Evolutionary conservation across 1,284 basidiomycete genomes (phyloP).

Genomic region (Ceratobasidium sp.): DNA sequence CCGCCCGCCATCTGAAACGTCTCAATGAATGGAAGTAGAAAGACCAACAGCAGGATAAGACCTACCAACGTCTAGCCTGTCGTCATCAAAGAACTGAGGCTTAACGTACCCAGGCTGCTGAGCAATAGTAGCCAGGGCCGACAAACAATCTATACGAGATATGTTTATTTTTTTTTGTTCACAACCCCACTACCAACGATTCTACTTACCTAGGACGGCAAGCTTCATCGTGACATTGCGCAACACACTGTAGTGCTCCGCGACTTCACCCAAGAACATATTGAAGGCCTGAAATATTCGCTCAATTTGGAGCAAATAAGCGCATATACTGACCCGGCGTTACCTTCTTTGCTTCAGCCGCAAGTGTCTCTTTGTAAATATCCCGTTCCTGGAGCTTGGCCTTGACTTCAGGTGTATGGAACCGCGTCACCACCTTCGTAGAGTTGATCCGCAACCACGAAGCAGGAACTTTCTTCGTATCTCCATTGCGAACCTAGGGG

Average conservation of each 20-base stretch:
- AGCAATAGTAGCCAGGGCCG: constrained; percentile 77
- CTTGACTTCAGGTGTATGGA: constrained; percentile 81
- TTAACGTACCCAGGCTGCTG: constrained; percentile 81
- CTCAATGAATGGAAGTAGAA: constrained; percentile 48
- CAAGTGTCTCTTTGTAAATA: constrained; percentile 81
- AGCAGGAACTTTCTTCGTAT: constrained; percentile 80
- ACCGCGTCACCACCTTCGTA: constrained; percentile 86
- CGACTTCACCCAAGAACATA: constrained; percentile 78
- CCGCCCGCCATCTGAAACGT: constrained; percentile 59
- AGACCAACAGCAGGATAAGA: constrained; percentile 6
- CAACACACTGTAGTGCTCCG: constrained; percentile 77
- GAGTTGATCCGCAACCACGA: constrained; percentile 85
- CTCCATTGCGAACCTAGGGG: constrained; percentile 80
- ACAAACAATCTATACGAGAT: constrained; percentile 71
- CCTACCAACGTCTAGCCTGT: constrained; percentile 70
- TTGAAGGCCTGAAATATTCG: constrained; percentile 68
- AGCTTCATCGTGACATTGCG: constrained; percentile 82
- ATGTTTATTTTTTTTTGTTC: too few species aligned
- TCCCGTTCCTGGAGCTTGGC: constrained; percentile 79
- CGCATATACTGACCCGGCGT: neutral
- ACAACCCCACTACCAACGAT: too few species aligned
- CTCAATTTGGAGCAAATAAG: neutral
- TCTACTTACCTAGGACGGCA: constrained; percentile 68
- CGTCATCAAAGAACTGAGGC: constrained; percentile 72
- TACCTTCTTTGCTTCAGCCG: constrained; percentile 59